Base-by-base conservation (phyloP, 345 rosid species). In the Dimocarpus longan region DNA sequence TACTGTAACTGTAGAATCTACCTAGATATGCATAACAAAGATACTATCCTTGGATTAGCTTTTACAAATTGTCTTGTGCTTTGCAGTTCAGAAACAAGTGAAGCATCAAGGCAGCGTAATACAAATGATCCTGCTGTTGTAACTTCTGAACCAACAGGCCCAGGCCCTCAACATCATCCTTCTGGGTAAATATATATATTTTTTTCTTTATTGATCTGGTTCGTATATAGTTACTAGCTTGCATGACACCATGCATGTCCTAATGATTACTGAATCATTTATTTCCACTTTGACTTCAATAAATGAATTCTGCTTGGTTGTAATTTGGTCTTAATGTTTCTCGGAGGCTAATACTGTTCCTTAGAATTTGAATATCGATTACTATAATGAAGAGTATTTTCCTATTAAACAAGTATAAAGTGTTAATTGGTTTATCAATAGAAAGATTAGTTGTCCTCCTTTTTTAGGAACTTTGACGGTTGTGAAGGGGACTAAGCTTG, bases 131-230 rank as follows among this genome's bases (percentile, higher is more conserved):
- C 82, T 71, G 72, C 71, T 80, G 43, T 44, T 82, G 66, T 66
- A 73, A 24, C 54, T 71, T 32, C 68, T 79, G 89, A 82, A 63
- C 92, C 78, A 26, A 44, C 22, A 62, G 86, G 85, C 42, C 89
- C 26, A 62, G 86, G 85, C 42, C 89, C 92, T 75, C 93, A 79
- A 75, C 59, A 68, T 79, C 88, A 87, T 80, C 95, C 90, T 54
- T 83, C 91, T 56, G 89, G 97, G 98, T 93, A 85, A 74, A 7
- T 68, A 48, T 24, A 48, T 71, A 68, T 70, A 8, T 54, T 12
- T 24, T 52, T 72, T 42, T 32, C 13, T 16, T 24, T 68, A 5
- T 68, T 59, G 18, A 22, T 22, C 16, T 60, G 8, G n/a, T 54
- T 16, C 5, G 59, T 54, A 5, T 50, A 50, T 54, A 54, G 59